Evolutionary conservation across 495 filamentous ascomycete genomes (phyloP).

Genomic region (Viridothelium virens): DNA sequence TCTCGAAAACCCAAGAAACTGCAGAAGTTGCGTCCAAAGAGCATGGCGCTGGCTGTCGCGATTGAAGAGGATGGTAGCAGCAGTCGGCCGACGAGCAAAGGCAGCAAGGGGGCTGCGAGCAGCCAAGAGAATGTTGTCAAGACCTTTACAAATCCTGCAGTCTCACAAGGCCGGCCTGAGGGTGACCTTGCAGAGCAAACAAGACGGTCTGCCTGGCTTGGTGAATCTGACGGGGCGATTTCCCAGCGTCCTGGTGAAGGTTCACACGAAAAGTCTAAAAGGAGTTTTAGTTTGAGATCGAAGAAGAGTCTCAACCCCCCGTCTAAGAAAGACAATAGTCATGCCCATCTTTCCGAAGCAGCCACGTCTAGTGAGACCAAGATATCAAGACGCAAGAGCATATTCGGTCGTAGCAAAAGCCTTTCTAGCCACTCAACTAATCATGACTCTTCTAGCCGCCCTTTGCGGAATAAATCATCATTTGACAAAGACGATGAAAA

Average conservation of each 20-base stretch:
- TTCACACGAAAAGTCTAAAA: background rate
- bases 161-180: background rate
- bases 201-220: background rate
- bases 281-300: background rate
- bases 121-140: background rate
- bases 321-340: background rate
- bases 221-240: background rate
- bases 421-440: background rate
- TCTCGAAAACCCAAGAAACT: background rate
- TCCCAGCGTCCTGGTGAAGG: too few relatives aligned
- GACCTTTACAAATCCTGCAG: background rate
- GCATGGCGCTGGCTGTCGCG: background rate
- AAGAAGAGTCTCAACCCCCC: background rate
- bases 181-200: background rate
- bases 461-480: background rate
- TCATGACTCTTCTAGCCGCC: background rate
- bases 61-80: background rate
- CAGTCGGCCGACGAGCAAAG: background rate
- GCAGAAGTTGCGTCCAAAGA: background rate
- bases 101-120: background rate
- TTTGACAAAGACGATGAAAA: slow-evolving; percentile 14
- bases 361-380: background rate
- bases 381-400: background rate
- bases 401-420: background rate
- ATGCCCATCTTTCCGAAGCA: background rate